phyloP scores from a whole-genome alignment of 257 asterid species.

The Cinchona pubescens region DNA sequence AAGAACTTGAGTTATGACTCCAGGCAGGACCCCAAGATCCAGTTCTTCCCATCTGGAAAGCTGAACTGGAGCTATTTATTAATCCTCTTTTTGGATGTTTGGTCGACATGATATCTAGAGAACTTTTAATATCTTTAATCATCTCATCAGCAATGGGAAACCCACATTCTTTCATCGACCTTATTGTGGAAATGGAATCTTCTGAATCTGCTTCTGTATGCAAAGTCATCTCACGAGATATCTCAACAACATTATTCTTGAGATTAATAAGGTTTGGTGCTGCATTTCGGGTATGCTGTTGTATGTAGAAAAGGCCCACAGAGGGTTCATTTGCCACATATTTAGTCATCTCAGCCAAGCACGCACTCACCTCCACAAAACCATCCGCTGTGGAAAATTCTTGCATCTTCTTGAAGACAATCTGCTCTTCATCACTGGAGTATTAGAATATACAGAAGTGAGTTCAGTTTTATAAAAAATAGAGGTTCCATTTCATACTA shows the following conservation, averaged over 20 bases:
- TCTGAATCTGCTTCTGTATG: constrained; percentile 82
- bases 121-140: constrained; percentile 64
- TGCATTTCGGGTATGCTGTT: constrained; percentile 75
- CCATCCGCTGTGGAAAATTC: constrained; percentile 77
- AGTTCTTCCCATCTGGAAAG: constrained; percentile 52
- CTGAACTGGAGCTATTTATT: constrained; percentile 38
- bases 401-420: constrained; percentile 74
- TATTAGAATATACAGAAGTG: background rate
- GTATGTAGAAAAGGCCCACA: constrained; percentile 87
- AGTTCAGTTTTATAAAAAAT: background rate
- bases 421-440: constrained; percentile 74
- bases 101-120: constrained; percentile 58
- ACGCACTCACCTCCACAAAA: constrained; percentile 75
- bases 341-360: constrained; percentile 74
- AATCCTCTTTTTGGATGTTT: constrained; percentile 67
- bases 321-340: constrained; percentile 96
- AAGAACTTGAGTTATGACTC: constrained; percentile 44
- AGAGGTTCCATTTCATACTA: background rate
- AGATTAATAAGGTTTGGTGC: constrained; percentile 67
- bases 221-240: constrained; percentile 57
- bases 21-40: constrained; percentile 76
- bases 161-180: constrained; percentile 87
- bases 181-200: constrained; percentile 65
- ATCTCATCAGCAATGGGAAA: constrained; percentile 68
- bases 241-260: constrained; percentile 54